These are phyloP conservation scores for Aspergillus candidus DNA, from an alignment of 2,329 filamentous ascomycete genomes.

Conservation along the genomic window DNA sequence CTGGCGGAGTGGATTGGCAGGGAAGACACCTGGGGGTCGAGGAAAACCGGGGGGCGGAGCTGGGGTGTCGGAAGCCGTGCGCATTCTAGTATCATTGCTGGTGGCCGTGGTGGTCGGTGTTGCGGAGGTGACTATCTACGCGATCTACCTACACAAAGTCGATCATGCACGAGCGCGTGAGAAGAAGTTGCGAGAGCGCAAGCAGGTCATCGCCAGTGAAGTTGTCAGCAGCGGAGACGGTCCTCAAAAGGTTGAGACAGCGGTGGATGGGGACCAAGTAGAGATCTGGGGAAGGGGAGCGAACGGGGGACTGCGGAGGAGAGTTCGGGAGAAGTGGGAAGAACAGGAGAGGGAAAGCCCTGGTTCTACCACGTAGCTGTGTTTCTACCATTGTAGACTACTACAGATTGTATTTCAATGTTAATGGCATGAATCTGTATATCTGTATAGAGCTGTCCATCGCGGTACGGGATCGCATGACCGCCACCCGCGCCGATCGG, in stretches of 20 bases:
- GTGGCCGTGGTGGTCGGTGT: conserved; percentile 40
- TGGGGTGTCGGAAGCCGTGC: conserved; percentile 27
- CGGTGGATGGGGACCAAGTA: conserved; percentile 19
- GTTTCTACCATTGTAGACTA: too few species aligned
- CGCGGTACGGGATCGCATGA: conserved; percentile 9
- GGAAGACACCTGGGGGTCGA: conserved; percentile 2
- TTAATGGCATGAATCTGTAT: too few species aligned
- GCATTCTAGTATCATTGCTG: conserved; percentile 37
- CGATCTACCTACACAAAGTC: conserved; percentile 42
- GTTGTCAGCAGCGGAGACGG: conserved; percentile 6
- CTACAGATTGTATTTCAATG: too few species aligned
- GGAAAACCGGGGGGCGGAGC: conserved; percentile 6
- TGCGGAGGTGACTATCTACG: conserved; percentile 44
- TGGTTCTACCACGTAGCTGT: too few species aligned
- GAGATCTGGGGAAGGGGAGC: conserved; percentile 38
- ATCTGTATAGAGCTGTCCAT: too few species aligned
- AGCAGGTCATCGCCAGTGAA: conserved; percentile 26
- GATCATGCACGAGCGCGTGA: conserved; percentile 35
- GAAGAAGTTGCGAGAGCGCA: conserved; percentile 34
- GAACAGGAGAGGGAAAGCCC: conserved; percentile 12
- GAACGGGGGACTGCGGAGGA: conserved; percentile 36
- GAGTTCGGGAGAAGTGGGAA: conserved; percentile 36
- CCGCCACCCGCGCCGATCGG: conserved; percentile 8
- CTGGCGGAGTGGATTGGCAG: conserved; percentile 2
- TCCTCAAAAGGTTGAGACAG: background rate